Evolutionary conservation across 208 protist species (phyloP).

Genomic region (Trypanosoma grayi): DNA sequence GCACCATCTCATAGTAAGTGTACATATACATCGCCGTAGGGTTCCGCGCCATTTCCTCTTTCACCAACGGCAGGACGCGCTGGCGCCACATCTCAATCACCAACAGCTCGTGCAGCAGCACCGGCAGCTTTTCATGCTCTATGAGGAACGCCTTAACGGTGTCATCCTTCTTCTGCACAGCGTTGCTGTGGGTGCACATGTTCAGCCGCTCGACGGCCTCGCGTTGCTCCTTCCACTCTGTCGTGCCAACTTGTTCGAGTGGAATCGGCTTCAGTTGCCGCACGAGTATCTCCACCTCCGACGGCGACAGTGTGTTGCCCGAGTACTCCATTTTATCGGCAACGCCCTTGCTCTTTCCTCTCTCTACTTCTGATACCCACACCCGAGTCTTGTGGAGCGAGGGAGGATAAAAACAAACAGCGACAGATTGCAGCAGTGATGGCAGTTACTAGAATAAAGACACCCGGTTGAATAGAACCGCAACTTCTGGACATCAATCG

Average conservation of each 20-base stretch:
- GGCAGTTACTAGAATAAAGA: no score
- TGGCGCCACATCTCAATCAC: constrained; percentile 87
- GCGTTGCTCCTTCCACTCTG: constrained; percentile 82
- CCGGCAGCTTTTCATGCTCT: constrained; percentile 71
- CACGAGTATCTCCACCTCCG: constrained; percentile 70
- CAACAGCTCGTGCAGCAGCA: constrained; percentile 81
- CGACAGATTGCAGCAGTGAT: no score
- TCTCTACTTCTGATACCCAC: not conserved
- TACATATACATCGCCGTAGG: constrained; percentile 83
- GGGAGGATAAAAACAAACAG: no score
- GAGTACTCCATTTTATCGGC: constrained; percentile 61
- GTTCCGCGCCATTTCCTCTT: constrained; percentile 46
- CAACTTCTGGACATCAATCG: not conserved
- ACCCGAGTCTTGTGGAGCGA: no score
- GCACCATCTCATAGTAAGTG: constrained; percentile 75
- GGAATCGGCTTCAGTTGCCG: constrained; percentile 63
- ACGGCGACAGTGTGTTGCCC: constrained; percentile 42
- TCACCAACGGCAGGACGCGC: constrained; percentile 55
- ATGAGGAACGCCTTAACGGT: constrained; percentile 81
- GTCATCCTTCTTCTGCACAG: constrained; percentile 79
- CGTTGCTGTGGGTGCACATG: constrained; percentile 90
- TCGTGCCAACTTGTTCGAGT: constrained; percentile 58
- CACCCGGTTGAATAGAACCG: no score
- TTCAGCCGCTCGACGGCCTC: constrained; percentile 81
- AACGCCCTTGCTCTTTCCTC: not conserved